A percentile compares a stretch with the other conserved stretches of the same genome.
phyloP scores from a whole-genome alignment of 257 asterid species.

The Asclepias syriaca region DNA sequence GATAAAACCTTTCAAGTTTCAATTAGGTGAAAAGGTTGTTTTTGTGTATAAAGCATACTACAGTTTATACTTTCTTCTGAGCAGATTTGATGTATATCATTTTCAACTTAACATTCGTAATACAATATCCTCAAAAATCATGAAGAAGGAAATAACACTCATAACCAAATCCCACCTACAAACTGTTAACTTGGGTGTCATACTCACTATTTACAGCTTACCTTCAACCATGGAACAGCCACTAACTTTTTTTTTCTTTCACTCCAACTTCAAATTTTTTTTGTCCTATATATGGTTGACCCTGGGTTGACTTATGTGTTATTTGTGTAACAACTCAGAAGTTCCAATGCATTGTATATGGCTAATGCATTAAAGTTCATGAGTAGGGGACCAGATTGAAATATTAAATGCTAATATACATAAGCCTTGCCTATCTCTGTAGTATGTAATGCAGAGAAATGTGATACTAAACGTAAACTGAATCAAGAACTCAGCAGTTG shows the following conservation, averaged over 20 bases:
- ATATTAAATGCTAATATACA: not conserved
- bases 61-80: not conserved
- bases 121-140: not conserved
- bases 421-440: not conserved
- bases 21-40: not conserved
- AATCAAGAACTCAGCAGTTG: slow-evolving; percentile 3
- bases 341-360: not conserved
- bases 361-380: not conserved
- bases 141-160: not conserved
- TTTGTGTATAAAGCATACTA: not conserved
- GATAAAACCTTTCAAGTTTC: not conserved
- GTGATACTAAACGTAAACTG: not conserved
- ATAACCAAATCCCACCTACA: not conserved
- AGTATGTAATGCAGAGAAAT: not conserved
- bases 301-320: not conserved
- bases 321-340: not conserved
- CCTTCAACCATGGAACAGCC: not conserved
- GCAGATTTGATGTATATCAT: too few species aligned
- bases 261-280: not conserved
- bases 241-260: not conserved
- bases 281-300: not conserved
- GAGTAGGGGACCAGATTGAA: not conserved
- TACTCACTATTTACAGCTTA: not conserved
- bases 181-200: not conserved
- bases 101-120: not conserved